These are phyloP conservation scores for Myxozyma sirexii DNA, from an alignment of 805 yeast genomes.

Conservation along the genomic window DNA sequence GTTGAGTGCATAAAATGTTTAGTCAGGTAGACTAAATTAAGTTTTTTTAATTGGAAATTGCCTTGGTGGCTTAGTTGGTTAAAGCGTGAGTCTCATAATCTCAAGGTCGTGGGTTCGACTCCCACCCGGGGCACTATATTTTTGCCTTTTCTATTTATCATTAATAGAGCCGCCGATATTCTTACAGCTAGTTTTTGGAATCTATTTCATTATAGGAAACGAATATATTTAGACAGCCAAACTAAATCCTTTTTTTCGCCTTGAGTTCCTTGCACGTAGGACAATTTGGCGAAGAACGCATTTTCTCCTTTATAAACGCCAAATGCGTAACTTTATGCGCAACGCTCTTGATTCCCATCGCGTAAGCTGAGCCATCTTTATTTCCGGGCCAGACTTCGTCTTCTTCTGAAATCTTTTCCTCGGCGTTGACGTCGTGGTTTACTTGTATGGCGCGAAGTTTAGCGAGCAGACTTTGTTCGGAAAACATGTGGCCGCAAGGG, in stretches of 20 bases:
- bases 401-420: neutral
- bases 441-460: conserved; percentile 4
- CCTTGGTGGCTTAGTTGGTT: conserved; percentile 37
- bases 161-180: no score
- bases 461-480: conserved; percentile 17
- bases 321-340: conserved; percentile 31
- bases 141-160: neutral
- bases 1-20: neutral
- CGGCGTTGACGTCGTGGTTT: neutral
- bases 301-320: conserved; percentile 29
- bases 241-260: conserved; percentile 5
- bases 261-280: conserved; percentile 20
- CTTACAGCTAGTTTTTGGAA: neutral
- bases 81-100: conserved; percentile 37
- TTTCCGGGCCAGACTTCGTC: conserved; percentile 22
- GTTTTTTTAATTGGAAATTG: neutral
- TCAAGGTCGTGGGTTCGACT: conserved; percentile 41
- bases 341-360: conserved; percentile 15
- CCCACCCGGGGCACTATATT: conserved; percentile 39
- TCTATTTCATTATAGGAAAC: neutral
- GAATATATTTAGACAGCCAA: no score
- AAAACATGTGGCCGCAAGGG: conserved; percentile 29
- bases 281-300: conserved; percentile 14
- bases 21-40: neutral
- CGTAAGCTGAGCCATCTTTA: conserved; percentile 9